These are phyloP conservation scores for Phytophthora kernoviae DNA, from an alignment of 352 stramenopile species.

Conservation along the genomic window DNA sequence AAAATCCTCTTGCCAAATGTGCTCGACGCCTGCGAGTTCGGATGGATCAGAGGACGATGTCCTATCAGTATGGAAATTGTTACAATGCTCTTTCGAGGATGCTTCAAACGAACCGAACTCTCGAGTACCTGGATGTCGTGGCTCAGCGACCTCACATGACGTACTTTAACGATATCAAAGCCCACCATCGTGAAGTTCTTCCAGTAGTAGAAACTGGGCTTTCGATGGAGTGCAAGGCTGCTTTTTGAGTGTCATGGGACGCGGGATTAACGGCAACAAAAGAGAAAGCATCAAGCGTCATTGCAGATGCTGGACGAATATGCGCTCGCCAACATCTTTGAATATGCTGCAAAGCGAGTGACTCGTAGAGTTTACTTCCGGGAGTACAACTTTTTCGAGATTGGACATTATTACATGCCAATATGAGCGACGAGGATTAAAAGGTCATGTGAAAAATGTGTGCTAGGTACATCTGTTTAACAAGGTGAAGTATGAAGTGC, in stretches of 20 bases:
- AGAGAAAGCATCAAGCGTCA: conserved; percentile 5
- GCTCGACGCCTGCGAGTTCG: conserved; percentile 25
- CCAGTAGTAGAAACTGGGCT: conserved; percentile 7
- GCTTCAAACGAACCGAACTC: conserved; percentile 20
- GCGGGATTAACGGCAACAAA: conserved; percentile 9
- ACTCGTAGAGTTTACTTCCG: conserved; percentile 30
- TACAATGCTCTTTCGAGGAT: conserved; percentile 17
- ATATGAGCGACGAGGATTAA: conserved; percentile 9
- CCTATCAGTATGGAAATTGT: conserved; percentile 11
- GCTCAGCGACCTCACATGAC: conserved; percentile 11
- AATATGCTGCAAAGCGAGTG: conserved; percentile 22
- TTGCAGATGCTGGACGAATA: conserved; percentile 22
- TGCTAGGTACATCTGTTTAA: too few species aligned
- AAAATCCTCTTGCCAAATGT: conserved; percentile 27
- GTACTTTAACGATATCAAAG: conserved; percentile 24
- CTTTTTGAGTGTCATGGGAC: conserved; percentile 30
- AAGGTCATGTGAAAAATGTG: neutral
- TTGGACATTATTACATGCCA: conserved; percentile 12
- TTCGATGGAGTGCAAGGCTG: conserved; percentile 15
- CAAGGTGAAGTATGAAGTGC: too few species aligned
- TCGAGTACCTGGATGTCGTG: conserved; percentile 33
- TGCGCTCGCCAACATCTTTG: conserved; percentile 23
- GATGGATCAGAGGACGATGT: conserved; percentile 5
- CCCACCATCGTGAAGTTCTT: conserved; percentile 23
- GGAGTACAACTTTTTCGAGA: conserved; percentile 24